These are phyloP conservation scores for Earliella scabrosa DNA, from an alignment of 1,284 basidiomycete species.

Conservation along the genomic window DNA sequence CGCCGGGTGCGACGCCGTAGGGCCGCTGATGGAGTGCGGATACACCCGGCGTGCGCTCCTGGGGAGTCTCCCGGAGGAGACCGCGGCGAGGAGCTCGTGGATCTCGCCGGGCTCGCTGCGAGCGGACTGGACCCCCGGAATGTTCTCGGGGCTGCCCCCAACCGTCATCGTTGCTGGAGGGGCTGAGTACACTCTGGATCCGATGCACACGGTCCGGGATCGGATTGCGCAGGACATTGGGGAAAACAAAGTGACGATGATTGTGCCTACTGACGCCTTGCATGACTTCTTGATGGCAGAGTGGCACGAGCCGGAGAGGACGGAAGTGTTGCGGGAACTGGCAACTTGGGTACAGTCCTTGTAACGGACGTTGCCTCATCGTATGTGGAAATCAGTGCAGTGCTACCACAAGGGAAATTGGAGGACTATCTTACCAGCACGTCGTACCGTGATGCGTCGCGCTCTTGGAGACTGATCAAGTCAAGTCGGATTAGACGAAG, in stretches of 20 bases:
- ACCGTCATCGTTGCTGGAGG: conserved; percentile 60
- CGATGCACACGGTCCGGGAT: conserved; percentile 39
- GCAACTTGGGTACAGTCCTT: conserved; percentile 14
- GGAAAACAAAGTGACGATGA: conserved; percentile 48
- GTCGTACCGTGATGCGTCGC: too few relatives aligned
- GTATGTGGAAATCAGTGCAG: too few relatives aligned
- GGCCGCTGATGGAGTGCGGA: conserved; percentile 18
- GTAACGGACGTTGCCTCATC: too few relatives aligned
- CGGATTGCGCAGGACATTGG: conserved; percentile 47
- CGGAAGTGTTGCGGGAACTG: conserved; percentile 47
- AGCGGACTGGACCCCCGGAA: conserved; percentile 36
- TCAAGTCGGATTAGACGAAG: too few relatives aligned
- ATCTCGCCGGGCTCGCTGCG: conserved; percentile 58
- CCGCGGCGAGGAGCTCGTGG: conserved; percentile 49
- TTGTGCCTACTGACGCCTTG: conserved; percentile 52
- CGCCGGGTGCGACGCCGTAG: conserved; percentile 47
- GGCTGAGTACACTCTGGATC: conserved; percentile 56
- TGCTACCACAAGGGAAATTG: too few relatives aligned
- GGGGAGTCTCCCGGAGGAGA: conserved; percentile 45
- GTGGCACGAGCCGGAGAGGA: conserved; percentile 61
- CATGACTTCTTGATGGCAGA: conserved; percentile 56
- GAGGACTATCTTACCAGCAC: too few relatives aligned
- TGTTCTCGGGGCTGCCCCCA: conserved; percentile 56
- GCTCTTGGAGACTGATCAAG: too few relatives aligned
- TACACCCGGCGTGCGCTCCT: conserved; percentile 45